phyloP scores from a whole-genome alignment of 352 stramenopile genomes.

The Globisporangium camurandrum region DNA sequence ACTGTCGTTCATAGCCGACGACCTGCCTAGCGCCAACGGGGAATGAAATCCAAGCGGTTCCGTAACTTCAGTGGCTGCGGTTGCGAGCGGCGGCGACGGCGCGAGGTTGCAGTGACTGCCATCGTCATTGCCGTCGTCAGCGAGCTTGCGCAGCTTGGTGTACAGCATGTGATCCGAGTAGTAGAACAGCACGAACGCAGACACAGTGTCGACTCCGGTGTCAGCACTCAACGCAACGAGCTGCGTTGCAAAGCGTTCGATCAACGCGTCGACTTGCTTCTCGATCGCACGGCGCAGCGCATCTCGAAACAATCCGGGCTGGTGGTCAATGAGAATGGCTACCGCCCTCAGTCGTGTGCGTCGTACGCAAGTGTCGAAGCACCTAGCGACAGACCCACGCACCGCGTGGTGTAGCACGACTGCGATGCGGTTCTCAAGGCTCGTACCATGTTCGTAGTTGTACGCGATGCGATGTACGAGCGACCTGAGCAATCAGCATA shows the following conservation, averaged over 20 bases:
- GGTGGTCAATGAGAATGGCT: background rate
- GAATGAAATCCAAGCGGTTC: slow-evolving; percentile 4
- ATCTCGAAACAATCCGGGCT: slow-evolving; percentile 31
- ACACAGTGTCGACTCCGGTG: background rate
- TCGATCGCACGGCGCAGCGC: slow-evolving; percentile 28
- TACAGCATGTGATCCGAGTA: slow-evolving; percentile 14
- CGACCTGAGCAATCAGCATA: slow-evolving; percentile 14
- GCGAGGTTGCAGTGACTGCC: background rate
- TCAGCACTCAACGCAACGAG: slow-evolving; percentile 1
- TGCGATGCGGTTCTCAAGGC: slow-evolving; percentile 19
- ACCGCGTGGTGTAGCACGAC: slow-evolving; percentile 27
- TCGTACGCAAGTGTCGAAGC: background rate
- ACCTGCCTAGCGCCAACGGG: background rate
- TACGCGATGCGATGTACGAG: slow-evolving; percentile 27
- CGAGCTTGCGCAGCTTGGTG: background rate
- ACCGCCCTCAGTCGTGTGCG: too few species aligned
- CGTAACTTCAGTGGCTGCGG: too few species aligned
- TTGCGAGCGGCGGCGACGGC: background rate
- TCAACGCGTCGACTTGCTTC: slow-evolving; percentile 24
- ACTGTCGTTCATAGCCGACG: background rate
- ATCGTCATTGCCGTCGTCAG: background rate
- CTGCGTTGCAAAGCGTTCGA: slow-evolving; percentile 13
- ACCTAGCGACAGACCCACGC: background rate
- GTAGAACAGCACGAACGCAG: slow-evolving; percentile 29
- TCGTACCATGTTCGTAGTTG: slow-evolving; percentile 35